Evolutionary conservation across 2,329 filamentous ascomycete species (phyloP), one percentile per base, ranked within the genome.

Genomic region (Penicillium sp.): DNA sequence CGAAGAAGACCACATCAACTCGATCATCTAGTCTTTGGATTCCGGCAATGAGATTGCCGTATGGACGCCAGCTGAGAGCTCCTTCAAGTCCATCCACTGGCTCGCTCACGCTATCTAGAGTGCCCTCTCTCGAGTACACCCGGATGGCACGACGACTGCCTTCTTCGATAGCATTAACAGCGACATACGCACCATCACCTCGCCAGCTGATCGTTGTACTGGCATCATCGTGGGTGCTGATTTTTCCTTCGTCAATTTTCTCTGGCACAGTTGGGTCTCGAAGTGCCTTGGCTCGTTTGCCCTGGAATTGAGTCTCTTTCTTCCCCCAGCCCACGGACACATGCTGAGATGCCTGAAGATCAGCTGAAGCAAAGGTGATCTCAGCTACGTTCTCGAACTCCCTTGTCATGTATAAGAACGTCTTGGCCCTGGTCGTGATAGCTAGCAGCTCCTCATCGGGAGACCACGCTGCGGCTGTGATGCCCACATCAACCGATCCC

Each of bases 301-400:
- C 92, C 58, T 95, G 85, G 62, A 98, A 98, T 62, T 98, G 92
- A 0, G 92, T 98, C 66, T 98, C 92, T 60, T 85, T 87, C 70
- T 96, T 96, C 42, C 92, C 92, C 92, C 92, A 98, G 33, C 92
- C 92, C 14, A 98, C 90, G 13, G 88, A 93, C 40, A 95, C 92
- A 69, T 95, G 89, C 61, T 83, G 92, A 16, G 84, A 96, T n/a
- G 80, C 78, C 52, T 84, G 84, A 47, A 94, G 75, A 64, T 94
- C 90, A 30, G 89, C 85, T 0, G 71, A 60, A 0, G 76, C 78
- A 62, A 96, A 79, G 22, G 73, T 69, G 35, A 85, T 74, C 62
- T 89, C 84, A 22, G 84, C 78, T 28, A 94, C 79, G 40, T 82
- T 82, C 52, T 96, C 90, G 50, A 96, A 94, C 16, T 82, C 80